phyloP scores from a whole-genome alignment of 768 basidiomycete genomes.

The Termitomyces sp. region DNA sequence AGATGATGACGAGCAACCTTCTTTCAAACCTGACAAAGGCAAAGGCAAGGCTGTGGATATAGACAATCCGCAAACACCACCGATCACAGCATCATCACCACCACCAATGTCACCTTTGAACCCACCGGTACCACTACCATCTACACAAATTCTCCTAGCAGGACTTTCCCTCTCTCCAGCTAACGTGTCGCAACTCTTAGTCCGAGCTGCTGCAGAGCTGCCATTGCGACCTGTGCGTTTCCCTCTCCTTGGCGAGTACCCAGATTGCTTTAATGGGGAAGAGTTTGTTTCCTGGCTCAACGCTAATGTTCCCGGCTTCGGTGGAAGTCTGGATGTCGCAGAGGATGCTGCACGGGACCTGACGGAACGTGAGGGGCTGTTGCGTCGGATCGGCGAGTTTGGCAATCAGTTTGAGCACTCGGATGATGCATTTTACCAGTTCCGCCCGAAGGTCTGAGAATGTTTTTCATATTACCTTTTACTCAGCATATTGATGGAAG shows the following conservation, averaged over 20 bases:
- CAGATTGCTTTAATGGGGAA: slow-evolving; percentile 83
- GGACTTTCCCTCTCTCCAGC: slow-evolving; percentile 65
- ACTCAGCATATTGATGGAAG: not conserved
- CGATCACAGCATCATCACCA: slow-evolving; percentile 49
- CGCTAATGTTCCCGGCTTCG: slow-evolving; percentile 72
- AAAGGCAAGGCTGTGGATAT: slow-evolving; percentile 61
- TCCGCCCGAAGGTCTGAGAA: slow-evolving; percentile 63
- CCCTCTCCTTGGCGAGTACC: slow-evolving; percentile 79
- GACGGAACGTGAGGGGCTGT: slow-evolving; percentile 53
- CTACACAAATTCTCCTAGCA: slow-evolving; percentile 63
- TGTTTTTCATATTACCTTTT: not conserved
- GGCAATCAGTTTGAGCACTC: slow-evolving; percentile 78
- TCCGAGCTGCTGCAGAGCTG: slow-evolving; percentile 68
- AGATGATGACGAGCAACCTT: slow-evolving; percentile 29
- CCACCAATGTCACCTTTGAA: slow-evolving; percentile 59
- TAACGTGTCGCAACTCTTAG: slow-evolving; percentile 64
- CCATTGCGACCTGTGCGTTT: slow-evolving; percentile 67
- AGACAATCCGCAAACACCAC: slow-evolving; percentile 22
- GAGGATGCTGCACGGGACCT: slow-evolving; percentile 68
- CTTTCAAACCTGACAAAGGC: slow-evolving; percentile 75
- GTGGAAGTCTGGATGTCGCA: slow-evolving; percentile 71
- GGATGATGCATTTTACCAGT: slow-evolving; percentile 81
- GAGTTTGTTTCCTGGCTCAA: slow-evolving; percentile 86
- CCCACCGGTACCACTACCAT: slow-evolving; percentile 35
- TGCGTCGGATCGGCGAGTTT: slow-evolving; percentile 75